phyloP scores from a whole-genome alignment of 2,329 filamentous ascomycete species.

The Nemania abortiva region DNA sequence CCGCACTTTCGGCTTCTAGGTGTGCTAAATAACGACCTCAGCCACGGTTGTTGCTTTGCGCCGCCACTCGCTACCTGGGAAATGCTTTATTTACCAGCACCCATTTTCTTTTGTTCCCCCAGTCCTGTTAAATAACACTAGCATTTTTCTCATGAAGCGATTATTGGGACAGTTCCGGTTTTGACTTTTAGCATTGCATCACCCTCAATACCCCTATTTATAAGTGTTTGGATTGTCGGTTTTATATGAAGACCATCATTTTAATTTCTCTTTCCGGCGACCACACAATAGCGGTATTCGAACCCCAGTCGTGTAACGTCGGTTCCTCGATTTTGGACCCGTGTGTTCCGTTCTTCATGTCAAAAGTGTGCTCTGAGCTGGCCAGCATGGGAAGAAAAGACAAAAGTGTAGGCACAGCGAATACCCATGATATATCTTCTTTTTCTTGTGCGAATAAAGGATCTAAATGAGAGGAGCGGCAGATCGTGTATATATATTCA shows the following conservation, averaged over 20 bases:
- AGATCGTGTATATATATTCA: constrained; percentile 17
- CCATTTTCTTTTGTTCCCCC: constrained; percentile 24
- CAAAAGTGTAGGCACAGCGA: constrained; percentile 6
- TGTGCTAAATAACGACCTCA: not conserved
- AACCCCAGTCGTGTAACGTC: not conserved
- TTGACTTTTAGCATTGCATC: constrained; percentile 31
- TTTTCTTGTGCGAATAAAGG: not conserved
- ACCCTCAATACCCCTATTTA: constrained; percentile 31
- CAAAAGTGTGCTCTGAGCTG: constrained; percentile 19
- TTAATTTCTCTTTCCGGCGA: not conserved
- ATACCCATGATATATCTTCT: constrained; percentile 1
- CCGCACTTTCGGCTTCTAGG: constrained; percentile 17
- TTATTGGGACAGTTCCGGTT: constrained; percentile 13
- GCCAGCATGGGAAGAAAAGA: not conserved
- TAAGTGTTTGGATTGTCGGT: constrained; percentile 12
- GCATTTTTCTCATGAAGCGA: constrained; percentile 18
- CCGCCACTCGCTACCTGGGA: not conserved
- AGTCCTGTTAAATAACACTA: constrained; percentile 1
- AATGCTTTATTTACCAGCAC: not conserved
- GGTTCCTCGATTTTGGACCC: not conserved
- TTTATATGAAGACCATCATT: not conserved
- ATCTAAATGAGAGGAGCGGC: not conserved
- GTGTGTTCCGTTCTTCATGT: not conserved
- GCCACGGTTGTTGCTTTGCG: not conserved
- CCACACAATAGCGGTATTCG: constrained; percentile 3